Base-by-base conservation (phyloP, 2,329 filamentous ascomycete genomes). In the Cordyceps tenuipes region DNA sequence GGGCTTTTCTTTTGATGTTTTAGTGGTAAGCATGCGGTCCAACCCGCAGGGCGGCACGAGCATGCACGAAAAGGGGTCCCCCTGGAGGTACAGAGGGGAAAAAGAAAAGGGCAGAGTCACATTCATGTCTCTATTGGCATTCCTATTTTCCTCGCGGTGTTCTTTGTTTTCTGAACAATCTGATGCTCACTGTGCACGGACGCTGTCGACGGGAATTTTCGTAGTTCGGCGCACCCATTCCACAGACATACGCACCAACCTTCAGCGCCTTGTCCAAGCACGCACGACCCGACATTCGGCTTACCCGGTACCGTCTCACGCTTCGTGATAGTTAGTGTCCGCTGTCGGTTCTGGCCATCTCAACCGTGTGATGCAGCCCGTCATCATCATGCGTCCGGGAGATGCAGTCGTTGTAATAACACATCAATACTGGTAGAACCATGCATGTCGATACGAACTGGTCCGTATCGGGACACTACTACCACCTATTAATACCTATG, bases 1-100 rank as follows among this genome's bases (percentile, higher is more conserved):
- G n/a, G 41, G n/a, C n/a, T 58, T 50, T 58, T 50, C 55, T 51
- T 58, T 58, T 58, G 46, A 47, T 51, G 23, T 44, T 50, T 51
- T 41, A 50, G 47, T 29, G 46, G 19, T 46, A 21, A 17, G 43
- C n/a, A 46, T 46, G 13, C 39, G 10, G 26, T 48, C 6, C 43
- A 26, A 53, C 34, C 36, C 15, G 21, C 41, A n/a, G 13, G 17
- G 53, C 46, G 53, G n/a, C n/a, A n/a, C n/a, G n/a, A n/a, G n/a
- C n/a, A n/a, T n/a, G 53, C 26, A 56, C 52, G 21, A 49, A 57
- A 57, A 49, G 54, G 54, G 54, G 54, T 31, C 29, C 49, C n/a
- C 54, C 49, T 31, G 43, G 31, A 29, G 15, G 19, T 49, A 19
- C 54, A 48, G 26, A 48, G 48, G 43, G n/a, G 49, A 49, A 57